Conservation (phyloP, 257 asterid genomes). For the Solanum commersonii region DNA sequence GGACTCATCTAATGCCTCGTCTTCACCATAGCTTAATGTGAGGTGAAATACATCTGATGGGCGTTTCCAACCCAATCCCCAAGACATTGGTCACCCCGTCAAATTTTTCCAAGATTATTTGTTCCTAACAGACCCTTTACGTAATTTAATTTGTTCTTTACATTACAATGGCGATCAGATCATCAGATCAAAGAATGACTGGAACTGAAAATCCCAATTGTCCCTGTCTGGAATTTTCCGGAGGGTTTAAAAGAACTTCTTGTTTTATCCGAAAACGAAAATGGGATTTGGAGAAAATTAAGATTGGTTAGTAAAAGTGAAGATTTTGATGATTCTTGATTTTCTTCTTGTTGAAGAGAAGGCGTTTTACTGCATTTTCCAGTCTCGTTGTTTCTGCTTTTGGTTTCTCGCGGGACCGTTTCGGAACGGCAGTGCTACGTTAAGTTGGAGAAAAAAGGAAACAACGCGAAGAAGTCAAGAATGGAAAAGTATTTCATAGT, state of each 20-base stretch:
- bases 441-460: neutral
- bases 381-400: neutral
- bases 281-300: neutral
- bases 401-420: neutral
- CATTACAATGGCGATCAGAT: neutral
- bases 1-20: slow-evolving; percentile 58
- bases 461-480: neutral
- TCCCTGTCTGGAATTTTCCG: neutral
- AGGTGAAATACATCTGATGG: slow-evolving; percentile 85
- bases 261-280: neutral
- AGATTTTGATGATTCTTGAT: neutral
- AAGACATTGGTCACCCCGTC: slow-evolving; percentile 51
- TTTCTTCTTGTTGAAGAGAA: neutral
- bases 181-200: neutral
- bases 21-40: slow-evolving; percentile 71
- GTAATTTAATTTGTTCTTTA: neutral
- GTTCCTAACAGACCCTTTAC: neutral
- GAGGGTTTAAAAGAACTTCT: neutral
- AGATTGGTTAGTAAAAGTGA: neutral
- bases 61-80: slow-evolving; percentile 99
- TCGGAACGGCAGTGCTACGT: neutral
- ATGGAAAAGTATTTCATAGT: neutral
- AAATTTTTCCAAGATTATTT: neutral
- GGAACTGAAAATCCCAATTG: neutral
- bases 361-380: neutral